These are phyloP conservation scores for Celoporthe dispersa DNA, from an alignment of 2,329 filamentous ascomycete species.

Conservation along the genomic window DNA sequence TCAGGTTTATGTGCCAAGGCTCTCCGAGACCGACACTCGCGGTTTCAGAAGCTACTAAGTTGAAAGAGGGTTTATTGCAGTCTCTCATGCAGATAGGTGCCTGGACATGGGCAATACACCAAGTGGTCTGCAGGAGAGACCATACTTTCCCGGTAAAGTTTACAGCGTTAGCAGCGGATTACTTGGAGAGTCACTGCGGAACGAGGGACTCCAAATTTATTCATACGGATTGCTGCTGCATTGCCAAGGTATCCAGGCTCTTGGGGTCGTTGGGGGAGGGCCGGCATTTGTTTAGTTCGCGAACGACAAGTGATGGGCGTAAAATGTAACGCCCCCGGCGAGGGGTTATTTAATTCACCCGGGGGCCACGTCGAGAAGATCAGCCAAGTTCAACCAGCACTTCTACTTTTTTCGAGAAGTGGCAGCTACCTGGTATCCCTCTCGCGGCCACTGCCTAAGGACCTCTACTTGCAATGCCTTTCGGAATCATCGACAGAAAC, in stretches of 20 bases:
- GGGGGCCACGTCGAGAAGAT: neutral
- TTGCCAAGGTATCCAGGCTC: neutral
- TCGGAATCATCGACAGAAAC: conserved; percentile 36
- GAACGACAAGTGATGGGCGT: neutral
- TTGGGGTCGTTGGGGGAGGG: neutral
- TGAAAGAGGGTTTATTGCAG: neutral
- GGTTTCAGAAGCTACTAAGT: no score
- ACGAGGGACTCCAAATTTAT: neutral
- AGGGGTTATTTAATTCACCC: conserved; percentile 21
- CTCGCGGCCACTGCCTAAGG: neutral
- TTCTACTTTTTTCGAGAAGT: neutral
- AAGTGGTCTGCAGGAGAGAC: neutral
- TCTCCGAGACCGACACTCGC: neutral
- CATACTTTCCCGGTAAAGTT: neutral
- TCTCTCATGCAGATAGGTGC: neutral
- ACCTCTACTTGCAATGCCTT: conserved; percentile 30
- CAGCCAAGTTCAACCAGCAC: neutral
- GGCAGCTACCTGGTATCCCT: neutral
- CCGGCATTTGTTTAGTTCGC: neutral
- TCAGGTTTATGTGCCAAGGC: neutral
- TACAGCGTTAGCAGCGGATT: neutral
- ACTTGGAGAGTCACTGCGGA: neutral
- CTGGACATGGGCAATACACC: neutral
- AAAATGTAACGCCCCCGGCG: neutral
- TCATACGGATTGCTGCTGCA: neutral